A percentile compares a stretch with the other conserved stretches of the same genome.
These are phyloP conservation scores for Trichoderma lentiforme DNA, from an alignment of 2,329 filamentous ascomycete genomes.

Conservation along the genomic window DNA sequence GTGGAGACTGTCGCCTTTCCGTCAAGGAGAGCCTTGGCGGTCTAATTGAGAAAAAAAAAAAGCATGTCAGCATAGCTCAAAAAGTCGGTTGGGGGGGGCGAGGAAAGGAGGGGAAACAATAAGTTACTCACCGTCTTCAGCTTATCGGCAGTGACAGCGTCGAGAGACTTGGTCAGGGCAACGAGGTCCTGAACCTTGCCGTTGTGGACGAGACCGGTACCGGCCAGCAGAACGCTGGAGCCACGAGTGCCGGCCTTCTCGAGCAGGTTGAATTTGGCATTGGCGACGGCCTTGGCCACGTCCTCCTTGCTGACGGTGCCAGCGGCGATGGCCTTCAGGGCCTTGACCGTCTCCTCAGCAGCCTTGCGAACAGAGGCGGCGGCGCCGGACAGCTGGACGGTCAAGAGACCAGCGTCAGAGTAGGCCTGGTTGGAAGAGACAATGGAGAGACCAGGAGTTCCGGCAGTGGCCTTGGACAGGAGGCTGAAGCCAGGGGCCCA, in stretches of 20 bases:
- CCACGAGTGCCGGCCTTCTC: constrained; percentile 76
- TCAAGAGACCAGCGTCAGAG: constrained; percentile 89
- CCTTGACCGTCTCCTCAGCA: constrained; percentile 73
- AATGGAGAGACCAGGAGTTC: constrained; percentile 63
- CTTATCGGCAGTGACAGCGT: constrained; percentile 77
- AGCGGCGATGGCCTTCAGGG: constrained; percentile 75
- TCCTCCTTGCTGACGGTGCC: constrained; percentile 79
- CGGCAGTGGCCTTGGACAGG: constrained; percentile 72
- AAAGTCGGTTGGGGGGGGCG: too few relatives aligned
- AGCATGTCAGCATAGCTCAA: neutral
- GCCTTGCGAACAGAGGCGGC: constrained; percentile 70
- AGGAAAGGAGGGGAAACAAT: neutral
- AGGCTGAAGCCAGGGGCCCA: constrained; percentile 93
- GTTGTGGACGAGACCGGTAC: constrained; percentile 76
- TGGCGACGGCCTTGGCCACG: constrained; percentile 84
- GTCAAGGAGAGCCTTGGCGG: constrained; percentile 82
- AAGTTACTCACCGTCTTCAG: constrained; percentile 71
- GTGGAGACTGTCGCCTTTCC: constrained; percentile 85
- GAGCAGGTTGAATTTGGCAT: constrained; percentile 89
- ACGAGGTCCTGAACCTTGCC: constrained; percentile 81
- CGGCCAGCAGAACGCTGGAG: constrained; percentile 76
- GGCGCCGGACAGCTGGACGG: constrained; percentile 74
- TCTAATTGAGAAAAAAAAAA: constrained; percentile 49
- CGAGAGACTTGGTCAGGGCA: constrained; percentile 73
- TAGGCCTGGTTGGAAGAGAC: constrained; percentile 78